Evolutionary conservation across 2,329 filamentous ascomycete species (phyloP).

Genomic region (Fusarium ambrosium): DNA sequence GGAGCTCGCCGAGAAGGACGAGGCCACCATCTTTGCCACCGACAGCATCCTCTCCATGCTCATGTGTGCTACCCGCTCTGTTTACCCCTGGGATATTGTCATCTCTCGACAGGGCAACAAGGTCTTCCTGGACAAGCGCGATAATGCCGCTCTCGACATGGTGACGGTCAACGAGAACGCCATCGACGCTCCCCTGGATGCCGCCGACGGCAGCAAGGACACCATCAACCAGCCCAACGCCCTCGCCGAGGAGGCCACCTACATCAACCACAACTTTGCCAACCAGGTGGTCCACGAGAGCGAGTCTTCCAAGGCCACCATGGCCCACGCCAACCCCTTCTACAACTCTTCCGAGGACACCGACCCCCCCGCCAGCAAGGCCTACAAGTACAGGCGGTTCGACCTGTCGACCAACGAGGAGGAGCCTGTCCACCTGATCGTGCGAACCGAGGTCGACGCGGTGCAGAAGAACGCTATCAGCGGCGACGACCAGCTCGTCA

Average conservation of each 20-base stretch:
- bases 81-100: slow-evolving; percentile 98
- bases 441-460: slow-evolving; percentile 95
- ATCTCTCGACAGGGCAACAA: slow-evolving; percentile 94
- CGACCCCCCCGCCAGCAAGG: slow-evolving; percentile 94
- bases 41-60: slow-evolving; percentile 99
- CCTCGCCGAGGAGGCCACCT: slow-evolving; percentile 95
- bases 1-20: slow-evolving; percentile 94
- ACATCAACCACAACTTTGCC: slow-evolving; percentile 99
- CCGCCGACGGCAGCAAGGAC: slow-evolving; percentile 93
- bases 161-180: slow-evolving; percentile 99
- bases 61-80: slow-evolving; percentile 96
- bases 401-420: slow-evolving; percentile 95
- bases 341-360: slow-evolving; percentile 95
- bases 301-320: slow-evolving; percentile 81
- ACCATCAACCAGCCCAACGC: slow-evolving; percentile 93
- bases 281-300: slow-evolving; percentile 94
- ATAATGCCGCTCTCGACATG: slow-evolving; percentile 94
- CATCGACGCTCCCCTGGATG: slow-evolving; percentile 91
- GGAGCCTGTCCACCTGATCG: slow-evolving; percentile 91
- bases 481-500: slow-evolving; percentile 91
- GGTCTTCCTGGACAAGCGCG: slow-evolving; percentile 98
- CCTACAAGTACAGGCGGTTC: slow-evolving; percentile 98
- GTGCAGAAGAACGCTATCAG: slow-evolving; percentile 94
- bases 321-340: slow-evolving; percentile 94
- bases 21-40: slow-evolving; percentile 96